These are phyloP conservation scores for Golubevia sp. DNA, from an alignment of 1,284 basidiomycete genomes.

Conservation along the genomic window DNA sequence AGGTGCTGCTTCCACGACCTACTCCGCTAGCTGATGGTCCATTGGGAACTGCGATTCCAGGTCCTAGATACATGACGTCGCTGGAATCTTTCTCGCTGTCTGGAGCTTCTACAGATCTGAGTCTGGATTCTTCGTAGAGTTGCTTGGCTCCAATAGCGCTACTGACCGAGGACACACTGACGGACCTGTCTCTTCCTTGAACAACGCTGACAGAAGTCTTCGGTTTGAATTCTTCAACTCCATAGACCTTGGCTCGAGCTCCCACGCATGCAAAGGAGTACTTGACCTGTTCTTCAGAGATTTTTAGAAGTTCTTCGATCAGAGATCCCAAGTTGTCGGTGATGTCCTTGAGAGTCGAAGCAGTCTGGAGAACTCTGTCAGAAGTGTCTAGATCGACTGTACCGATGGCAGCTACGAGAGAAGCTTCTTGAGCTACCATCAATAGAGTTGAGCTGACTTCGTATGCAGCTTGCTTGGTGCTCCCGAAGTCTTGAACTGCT, in stretches of 20 bases:
- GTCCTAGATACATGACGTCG: slow-evolving; percentile 40
- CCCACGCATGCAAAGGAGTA: slow-evolving; percentile 26
- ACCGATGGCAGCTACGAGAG: no score
- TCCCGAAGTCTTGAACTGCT: slow-evolving; percentile 9
- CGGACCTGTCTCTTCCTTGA: no score
- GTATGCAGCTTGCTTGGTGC: slow-evolving; percentile 37
- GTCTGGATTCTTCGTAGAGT: no score
- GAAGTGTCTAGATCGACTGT: no score
- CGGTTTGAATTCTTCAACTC: slow-evolving; percentile 16
- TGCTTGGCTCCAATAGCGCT: no score
- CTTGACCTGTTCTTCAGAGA: slow-evolving; percentile 34
- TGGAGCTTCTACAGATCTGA: no score
- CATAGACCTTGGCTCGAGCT: slow-evolving; percentile 35
- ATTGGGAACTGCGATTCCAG: slow-evolving; percentile 43
- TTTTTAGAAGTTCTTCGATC: slow-evolving; percentile 15
- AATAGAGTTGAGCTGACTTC: slow-evolving; percentile 26
- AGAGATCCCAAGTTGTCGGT: slow-evolving; percentile 12
- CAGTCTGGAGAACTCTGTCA: no score
- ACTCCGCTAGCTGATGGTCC: slow-evolving; percentile 22
- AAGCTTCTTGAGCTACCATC: slow-evolving; percentile 23
- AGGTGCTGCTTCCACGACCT: slow-evolving; percentile 4
- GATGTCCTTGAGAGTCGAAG: neutral
- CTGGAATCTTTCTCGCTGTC: no score
- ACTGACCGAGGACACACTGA: no score
- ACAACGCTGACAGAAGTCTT: no score